These are phyloP conservation scores for Dryadomyces quercus-mongolicae DNA, from an alignment of 2,329 filamentous ascomycete genomes.

Conservation along the genomic window DNA sequence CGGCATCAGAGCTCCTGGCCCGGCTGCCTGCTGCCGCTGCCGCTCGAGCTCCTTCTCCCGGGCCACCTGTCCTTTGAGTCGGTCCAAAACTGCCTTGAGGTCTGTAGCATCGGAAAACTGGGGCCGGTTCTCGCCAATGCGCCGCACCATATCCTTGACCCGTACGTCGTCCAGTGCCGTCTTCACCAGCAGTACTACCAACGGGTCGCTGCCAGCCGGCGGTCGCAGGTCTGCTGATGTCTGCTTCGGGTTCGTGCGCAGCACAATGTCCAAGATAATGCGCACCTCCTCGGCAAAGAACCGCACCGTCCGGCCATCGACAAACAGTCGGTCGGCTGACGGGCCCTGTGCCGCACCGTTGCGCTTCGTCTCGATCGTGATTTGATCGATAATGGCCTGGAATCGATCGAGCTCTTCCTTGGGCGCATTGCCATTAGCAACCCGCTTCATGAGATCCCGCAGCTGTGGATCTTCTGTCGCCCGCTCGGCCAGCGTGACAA, in stretches of 20 bases:
- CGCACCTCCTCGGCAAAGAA: slow-evolving; percentile 49
- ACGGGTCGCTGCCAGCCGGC: slow-evolving; percentile 39
- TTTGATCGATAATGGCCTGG: slow-evolving; percentile 68
- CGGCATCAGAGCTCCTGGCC: background rate
- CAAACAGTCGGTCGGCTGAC: slow-evolving; percentile 40
- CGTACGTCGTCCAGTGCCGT: slow-evolving; percentile 40
- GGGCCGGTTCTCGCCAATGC: slow-evolving; percentile 39
- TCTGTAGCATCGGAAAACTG: slow-evolving; percentile 40
- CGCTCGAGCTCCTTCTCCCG: slow-evolving; percentile 6
- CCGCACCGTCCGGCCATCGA: slow-evolving; percentile 43
- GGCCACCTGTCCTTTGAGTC: slow-evolving; percentile 28
- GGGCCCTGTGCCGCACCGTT: slow-evolving; percentile 38
- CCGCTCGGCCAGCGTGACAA: slow-evolving; percentile 64
- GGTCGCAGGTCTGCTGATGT: slow-evolving; percentile 39
- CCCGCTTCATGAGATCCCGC: slow-evolving; percentile 71
- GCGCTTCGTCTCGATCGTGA: slow-evolving; percentile 48
- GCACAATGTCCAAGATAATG: slow-evolving; percentile 44
- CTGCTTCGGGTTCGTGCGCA: slow-evolving; percentile 45
- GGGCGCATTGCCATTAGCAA: slow-evolving; percentile 62
- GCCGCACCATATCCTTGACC: slow-evolving; percentile 37
- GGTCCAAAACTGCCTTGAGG: slow-evolving; percentile 39
- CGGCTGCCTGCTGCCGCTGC: slow-evolving; percentile 12
- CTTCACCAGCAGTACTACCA: slow-evolving; percentile 45
- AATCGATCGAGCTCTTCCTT: slow-evolving; percentile 63
- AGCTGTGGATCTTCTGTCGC: slow-evolving; percentile 62